Base-by-base conservation (phyloP, 495 filamentous ascomycete genomes). In the Tuber indicum region DNA sequence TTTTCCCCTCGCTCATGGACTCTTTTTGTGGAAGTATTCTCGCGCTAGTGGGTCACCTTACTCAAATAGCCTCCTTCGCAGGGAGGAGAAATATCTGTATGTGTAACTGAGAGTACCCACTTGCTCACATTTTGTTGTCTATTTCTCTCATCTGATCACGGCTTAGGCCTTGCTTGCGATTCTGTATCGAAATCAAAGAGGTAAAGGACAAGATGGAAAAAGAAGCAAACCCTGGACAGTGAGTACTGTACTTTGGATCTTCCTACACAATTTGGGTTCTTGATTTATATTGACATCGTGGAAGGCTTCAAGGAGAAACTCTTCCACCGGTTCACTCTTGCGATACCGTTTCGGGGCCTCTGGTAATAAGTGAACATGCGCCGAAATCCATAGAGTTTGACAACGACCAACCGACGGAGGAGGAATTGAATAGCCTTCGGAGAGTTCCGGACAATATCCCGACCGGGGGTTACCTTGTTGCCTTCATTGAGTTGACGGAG, bases 401-500 rank as follows among this genome's bases (percentile, higher is more conserved):
- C 9, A 72, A 74, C 41, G 75, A 77, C 14, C 81, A 83, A 69
- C 92, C 89, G 0, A 93, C 89, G 0, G 86, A 87, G 2, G 88
- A 91, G 49, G 90, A 94, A 72, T 81, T 91, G 70, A 77, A 83
- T 0, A 89, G 88, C 0, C 87, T 94, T 12, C 89, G 88, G 41
- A 89, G 92, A 58, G 87, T 94, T 1, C 86, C 91, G 21, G 92
- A 88, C 66, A 86, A 85, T 49, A 87, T 95, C 44, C 91, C 90
- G 32, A 90, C 86, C 86, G 88, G 85, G 21, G 87, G 88, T 12
- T 94, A 89, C 81, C 91, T 90, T 39, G 88, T 95, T 74, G 91
- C 90, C 36, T 90, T 93, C 78, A 88, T 93, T 72, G 92, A 94
- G 84, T 83, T 93, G 75, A 91, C 89, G 85, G 92, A 94, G 86